Evolutionary conservation across 2,329 filamentous ascomycete species (phyloP).

Genomic region (Colletotrichum lini): DNA sequence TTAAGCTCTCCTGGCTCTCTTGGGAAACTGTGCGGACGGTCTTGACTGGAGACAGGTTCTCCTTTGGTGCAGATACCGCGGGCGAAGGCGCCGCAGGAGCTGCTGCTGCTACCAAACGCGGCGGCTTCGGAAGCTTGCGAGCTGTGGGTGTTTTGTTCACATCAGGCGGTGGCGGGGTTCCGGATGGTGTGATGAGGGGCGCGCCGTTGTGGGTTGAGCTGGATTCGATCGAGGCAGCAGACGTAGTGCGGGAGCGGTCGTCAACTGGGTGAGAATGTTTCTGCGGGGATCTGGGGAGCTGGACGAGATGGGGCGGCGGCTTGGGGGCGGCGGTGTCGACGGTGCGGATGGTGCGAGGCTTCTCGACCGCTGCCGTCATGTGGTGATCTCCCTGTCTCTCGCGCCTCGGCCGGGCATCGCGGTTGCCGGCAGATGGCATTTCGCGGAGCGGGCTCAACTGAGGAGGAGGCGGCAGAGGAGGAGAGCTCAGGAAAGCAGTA

Average conservation of each 20-base stretch:
- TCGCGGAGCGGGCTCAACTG: constrained; percentile 68
- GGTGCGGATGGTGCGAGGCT: constrained; percentile 58
- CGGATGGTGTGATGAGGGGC: constrained; percentile 40
- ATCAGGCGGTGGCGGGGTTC: constrained; percentile 25
- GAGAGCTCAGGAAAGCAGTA: constrained; percentile 58
- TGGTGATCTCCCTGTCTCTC: constrained; percentile 59
- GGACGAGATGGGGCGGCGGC: constrained; percentile 52
- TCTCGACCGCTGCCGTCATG: constrained; percentile 64
- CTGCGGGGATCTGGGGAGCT: constrained; percentile 49
- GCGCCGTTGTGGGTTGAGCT: constrained; percentile 48
- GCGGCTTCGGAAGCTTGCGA: constrained; percentile 36
- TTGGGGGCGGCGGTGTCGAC: constrained; percentile 47
- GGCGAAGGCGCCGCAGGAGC: constrained; percentile 8
- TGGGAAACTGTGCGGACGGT: constrained; percentile 29
- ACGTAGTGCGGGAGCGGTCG: constrained; percentile 40
- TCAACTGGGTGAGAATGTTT: constrained; percentile 44
- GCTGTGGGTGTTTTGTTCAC: constrained; percentile 26
- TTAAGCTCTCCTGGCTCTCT: constrained; percentile 30
- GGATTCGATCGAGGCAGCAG: constrained; percentile 42
- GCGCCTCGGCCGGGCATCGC: constrained; percentile 42
- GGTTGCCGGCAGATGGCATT: constrained; percentile 56
- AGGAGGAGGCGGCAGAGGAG: constrained; percentile 62
- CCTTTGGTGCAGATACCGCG: constrained; percentile 1
- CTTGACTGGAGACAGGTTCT: constrained; percentile 14
- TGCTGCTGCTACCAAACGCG: constrained; percentile 25